These are phyloP conservation scores for Megacollybia marginata DNA, from an alignment of 768 basidiomycete species.

Conservation along the genomic window DNA sequence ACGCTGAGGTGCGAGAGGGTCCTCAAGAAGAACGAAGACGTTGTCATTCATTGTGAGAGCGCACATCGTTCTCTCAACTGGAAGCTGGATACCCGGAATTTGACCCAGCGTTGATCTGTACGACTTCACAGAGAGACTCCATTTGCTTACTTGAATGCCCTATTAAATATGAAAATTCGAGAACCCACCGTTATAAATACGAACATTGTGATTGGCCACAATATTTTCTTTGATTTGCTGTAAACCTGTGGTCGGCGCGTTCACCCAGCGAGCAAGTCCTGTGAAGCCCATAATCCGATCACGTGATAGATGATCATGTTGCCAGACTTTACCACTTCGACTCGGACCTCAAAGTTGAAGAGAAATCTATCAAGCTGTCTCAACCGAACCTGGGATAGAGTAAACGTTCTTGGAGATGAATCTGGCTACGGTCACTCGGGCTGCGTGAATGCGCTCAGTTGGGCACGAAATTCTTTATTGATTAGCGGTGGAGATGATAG, in stretches of 20 bases:
- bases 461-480: conserved; percentile 62
- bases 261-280: conserved; percentile 71
- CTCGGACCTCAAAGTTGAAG: no score
- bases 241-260: conserved; percentile 69
- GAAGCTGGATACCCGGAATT: conserved; percentile 40
- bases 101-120: conserved; percentile 68
- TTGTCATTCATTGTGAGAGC: conserved; percentile 75
- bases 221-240: conserved; percentile 67
- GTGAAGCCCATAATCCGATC: no score
- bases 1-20: conserved; percentile 62
- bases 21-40: conserved; percentile 74
- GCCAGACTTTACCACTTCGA: no score
- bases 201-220: conserved; percentile 57
- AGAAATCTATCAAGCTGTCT: conserved; percentile 6
- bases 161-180: conserved; percentile 21
- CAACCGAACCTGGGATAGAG: conserved; percentile 41
- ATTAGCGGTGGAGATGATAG: conserved; percentile 71
- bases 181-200: conserved; percentile 6
- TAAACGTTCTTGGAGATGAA: conserved; percentile 64
- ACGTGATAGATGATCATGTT: no score
- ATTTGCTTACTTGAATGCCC: conserved; percentile 57
- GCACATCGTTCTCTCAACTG: conserved; percentile 64
- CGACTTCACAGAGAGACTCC: conserved; percentile 65
- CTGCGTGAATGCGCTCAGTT: conserved; percentile 73
- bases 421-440: conserved; percentile 58